These are phyloP conservation scores for Leucosporidium creatinivorum DNA, from an alignment of 768 basidiomycete species.

Conservation along the genomic window DNA sequence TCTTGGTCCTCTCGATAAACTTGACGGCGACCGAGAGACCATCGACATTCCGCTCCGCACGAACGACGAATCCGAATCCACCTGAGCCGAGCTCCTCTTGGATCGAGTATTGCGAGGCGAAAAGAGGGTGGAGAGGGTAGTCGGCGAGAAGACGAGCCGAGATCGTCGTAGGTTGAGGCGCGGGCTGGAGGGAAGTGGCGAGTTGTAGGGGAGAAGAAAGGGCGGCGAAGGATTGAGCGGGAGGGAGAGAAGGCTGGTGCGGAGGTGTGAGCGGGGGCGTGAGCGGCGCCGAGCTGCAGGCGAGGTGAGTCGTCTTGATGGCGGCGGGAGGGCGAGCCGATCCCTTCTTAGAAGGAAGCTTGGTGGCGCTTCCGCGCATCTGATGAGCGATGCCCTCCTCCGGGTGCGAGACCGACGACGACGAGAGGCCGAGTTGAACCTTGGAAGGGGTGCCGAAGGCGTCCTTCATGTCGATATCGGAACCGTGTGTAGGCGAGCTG, in stretches of 20 bases:
- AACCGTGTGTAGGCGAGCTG: background rate
- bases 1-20: constrained; percentile 60
- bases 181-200: background rate
- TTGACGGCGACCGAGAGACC: constrained; percentile 80
- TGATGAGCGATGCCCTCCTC: background rate
- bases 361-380: background rate
- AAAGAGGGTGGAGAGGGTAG: constrained; percentile 35
- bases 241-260: background rate
- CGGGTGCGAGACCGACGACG: background rate
- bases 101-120: constrained; percentile 39
- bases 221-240: background rate
- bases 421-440: background rate
- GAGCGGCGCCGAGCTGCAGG: constrained; percentile 16
- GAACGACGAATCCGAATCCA: constrained; percentile 93
- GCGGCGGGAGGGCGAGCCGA: background rate
- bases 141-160: constrained; percentile 18
- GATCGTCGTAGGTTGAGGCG: constrained; percentile 16
- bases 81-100: constrained; percentile 62
- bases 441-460: constrained; percentile 22
- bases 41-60: constrained; percentile 58
- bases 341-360: constrained; percentile 14
- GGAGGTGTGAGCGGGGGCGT: constrained; percentile 33
- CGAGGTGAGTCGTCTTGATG: constrained; percentile 7
- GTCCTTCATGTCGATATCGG: constrained; percentile 16
- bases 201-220: background rate